Evolutionary conservation across 164 flowering plant genomes (phyloP), one percentile per base, ranked within the genome.

Genomic region (Vitis cinerea): DNA sequence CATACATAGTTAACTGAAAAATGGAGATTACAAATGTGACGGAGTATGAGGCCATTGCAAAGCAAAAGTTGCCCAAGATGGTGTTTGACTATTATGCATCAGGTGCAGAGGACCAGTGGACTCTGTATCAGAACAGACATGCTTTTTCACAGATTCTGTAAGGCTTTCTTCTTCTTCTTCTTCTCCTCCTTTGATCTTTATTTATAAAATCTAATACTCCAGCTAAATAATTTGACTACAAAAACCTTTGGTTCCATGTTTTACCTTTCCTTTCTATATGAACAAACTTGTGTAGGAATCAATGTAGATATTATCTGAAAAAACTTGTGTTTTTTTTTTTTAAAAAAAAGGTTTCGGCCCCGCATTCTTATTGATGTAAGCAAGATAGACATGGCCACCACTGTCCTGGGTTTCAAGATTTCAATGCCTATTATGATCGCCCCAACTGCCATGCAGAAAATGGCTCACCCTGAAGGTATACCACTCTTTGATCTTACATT

Each of bases 21-120:
- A 85, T 85, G 92, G 94, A 88, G 87, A 74, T 91, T 16, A 88
- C 91, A 29, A 90, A 91, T 74, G 92, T 88, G 10, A 67, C 23
- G 13, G 94, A 91, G 81, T 90, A 88, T 72, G 80, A 91, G 71
- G 86, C 83, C 27, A 83, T 91, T 67, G 97, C 94, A 37, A 91
- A 84, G 85, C 73, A 82, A 61, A 90, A 85, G 64, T 76, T 91
- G 83, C 94, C 97, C 13, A 89, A 91, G 85, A 89, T 89, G 93
- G 87, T 82, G 19, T 91, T 66, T 58, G 94, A 91, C 74, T 90
- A 88, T 82, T 90, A 88, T 71, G 96, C 96, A 50, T 91, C 97
- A 9, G 97, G 97, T 64, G 97, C 97, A 63, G 97, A 91, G 86
- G 94, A 91, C 72, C 86, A 88, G 74, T 91, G 94, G 94, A 88